Evolutionary conservation across 371 early-diverging fungal species (phyloP).

Genomic region (Coemansia sp.): DNA sequence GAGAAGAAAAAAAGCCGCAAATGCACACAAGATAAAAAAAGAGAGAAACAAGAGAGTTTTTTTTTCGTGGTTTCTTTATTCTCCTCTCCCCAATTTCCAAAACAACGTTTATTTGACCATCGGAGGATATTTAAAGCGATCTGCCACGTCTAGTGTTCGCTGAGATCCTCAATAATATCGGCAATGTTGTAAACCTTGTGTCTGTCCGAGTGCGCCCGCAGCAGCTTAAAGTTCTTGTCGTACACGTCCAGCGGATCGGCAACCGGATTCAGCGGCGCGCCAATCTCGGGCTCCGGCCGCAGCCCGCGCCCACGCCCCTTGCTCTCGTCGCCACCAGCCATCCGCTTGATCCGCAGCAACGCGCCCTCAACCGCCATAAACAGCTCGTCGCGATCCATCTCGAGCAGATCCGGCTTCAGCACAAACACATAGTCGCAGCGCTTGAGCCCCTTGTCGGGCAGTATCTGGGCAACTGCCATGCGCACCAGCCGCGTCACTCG

Average conservation of each 20-base stretch:
- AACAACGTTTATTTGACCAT: too few relatives aligned
- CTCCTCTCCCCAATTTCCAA: too few relatives aligned
- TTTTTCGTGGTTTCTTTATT: too few relatives aligned
- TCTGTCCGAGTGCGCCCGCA: constrained; percentile 1
- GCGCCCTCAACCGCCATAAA: constrained; percentile 30
- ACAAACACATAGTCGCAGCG: constrained; percentile 39
- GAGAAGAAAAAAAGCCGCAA: not conserved
- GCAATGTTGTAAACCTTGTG: constrained; percentile 4
- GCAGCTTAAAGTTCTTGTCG: constrained; percentile 6
- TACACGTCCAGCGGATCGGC: not conserved
- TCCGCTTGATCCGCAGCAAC: constrained; percentile 10
- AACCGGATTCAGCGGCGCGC: not conserved
- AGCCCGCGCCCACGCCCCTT: not conserved
- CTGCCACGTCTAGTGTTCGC: too few relatives aligned
- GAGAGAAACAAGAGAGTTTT: too few relatives aligned
- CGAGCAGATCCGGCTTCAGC: constrained; percentile 15
- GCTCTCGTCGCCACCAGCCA: constrained; percentile 4
- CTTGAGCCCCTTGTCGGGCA: constrained; percentile 41
- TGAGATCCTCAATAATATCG: constrained; percentile 22
- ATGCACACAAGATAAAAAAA: too few relatives aligned
- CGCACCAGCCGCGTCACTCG: constrained; percentile 24
- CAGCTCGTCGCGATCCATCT: constrained; percentile 31
- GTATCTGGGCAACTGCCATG: constrained; percentile 27
- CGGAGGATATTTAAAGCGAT: too few relatives aligned
- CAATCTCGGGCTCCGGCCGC: not conserved